These are phyloP conservation scores for Actinomucor elegans DNA, from an alignment of 371 early-diverging fungal genomes.

Conservation along the genomic window DNA sequence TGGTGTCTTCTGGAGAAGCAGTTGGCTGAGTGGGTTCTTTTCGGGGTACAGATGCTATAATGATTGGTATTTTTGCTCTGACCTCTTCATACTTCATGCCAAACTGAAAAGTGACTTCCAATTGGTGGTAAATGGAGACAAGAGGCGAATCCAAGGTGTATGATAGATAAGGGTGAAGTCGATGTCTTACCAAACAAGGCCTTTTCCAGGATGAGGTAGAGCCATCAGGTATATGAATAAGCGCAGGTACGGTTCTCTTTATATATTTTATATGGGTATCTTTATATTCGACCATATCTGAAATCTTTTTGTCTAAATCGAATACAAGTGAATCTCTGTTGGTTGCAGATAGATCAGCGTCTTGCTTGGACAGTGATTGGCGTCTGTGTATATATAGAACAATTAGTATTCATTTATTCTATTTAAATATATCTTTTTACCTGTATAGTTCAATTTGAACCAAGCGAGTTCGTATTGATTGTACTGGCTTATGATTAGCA, in stretches of 20 bases:
- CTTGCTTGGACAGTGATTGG: constrained; percentile 34
- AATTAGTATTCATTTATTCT: background rate
- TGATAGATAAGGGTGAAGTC: constrained; percentile 28
- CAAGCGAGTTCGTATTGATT: constrained; percentile 30
- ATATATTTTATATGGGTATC: constrained; percentile 26
- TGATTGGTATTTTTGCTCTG: constrained; percentile 35
- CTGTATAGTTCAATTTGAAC: constrained; percentile 41
- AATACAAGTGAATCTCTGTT: constrained; percentile 15
- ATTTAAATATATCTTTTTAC: constrained; percentile 7
- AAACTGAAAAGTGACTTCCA: constrained; percentile 39
- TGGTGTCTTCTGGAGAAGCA: background rate
- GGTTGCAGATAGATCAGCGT: constrained; percentile 23
- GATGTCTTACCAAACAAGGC: constrained; percentile 32
- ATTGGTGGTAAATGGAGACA: constrained; percentile 38
- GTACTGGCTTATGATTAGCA: constrained; percentile 32
- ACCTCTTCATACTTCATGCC: constrained; percentile 38
- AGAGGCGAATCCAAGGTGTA: constrained; percentile 37
- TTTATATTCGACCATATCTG: constrained; percentile 14
- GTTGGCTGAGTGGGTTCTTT: background rate
- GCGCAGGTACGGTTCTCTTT: constrained; percentile 28
- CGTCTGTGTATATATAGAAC: constrained; percentile 14
- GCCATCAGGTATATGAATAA: constrained; percentile 28
- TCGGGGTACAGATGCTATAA: constrained; percentile 31
- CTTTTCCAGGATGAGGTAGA: constrained; percentile 30
- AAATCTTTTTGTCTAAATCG: constrained; percentile 15